Base-by-base conservation (phyloP, 1,139 yeast species). In the Sugiyamaella grinbergsii region DNA sequence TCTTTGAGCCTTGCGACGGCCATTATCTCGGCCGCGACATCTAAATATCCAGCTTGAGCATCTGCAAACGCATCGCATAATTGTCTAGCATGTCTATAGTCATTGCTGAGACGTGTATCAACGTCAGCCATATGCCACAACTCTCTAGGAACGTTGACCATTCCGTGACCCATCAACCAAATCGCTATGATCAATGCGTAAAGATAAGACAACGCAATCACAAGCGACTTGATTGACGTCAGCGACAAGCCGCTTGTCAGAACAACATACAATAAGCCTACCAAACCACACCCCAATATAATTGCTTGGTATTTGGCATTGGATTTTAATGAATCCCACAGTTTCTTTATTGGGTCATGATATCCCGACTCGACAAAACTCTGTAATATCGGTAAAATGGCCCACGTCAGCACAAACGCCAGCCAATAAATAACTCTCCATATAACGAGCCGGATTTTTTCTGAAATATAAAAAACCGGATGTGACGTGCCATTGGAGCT, bases 151-250 rank as follows among this genome's bases (percentile, higher is more conserved):
- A 86, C 73, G 49, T 78, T 76, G 20, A 85, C 79, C 49, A 87
- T 68, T 0, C 95, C 95, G 64, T 87, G 93, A 1, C 93, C 88
- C 86, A 88, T 82, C 50, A 88, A 71, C 94, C 94, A 87, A 26
- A 86, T 73, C 0, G 94, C 91, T 42, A 88, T 65, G 2, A 84
- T 74, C 62, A 88, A 74, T 0, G 95, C 80, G 65, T 87, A 88
- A n/a, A 86, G 81, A 65, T 88, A 94, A 0, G 94, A 80, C 24
- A 86, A 63, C 0, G 94, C 93, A 57, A 88, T 85, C 13, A 85
- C 75, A 71, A 87, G 76, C 44, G 83, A 75, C 64, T 83, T 85
- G 62, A 87, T 70, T 43, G 83, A 68, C 20, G 65, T 59, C 52
- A 81, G 69, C 2, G 80, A 73, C 44, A 86, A 73, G 2, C 91